These are phyloP conservation scores for Coemansia sp. DNA, from an alignment of 192 early-diverging fungal genomes.

Conservation along the genomic window DNA sequence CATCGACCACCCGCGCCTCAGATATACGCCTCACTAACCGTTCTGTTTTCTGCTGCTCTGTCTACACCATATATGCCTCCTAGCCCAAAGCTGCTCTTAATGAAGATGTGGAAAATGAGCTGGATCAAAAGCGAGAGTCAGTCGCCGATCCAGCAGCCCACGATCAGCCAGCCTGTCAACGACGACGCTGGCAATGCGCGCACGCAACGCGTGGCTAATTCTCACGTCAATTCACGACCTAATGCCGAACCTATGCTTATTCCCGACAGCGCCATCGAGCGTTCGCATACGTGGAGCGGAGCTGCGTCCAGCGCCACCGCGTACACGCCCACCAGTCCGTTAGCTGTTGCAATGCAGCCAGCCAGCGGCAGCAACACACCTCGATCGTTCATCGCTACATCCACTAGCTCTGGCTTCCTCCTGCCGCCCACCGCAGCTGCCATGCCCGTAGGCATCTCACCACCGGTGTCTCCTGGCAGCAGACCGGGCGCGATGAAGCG, in stretches of 20 bases:
- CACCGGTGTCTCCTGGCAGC: background rate
- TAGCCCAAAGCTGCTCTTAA: constrained; percentile 31
- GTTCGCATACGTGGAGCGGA: constrained; percentile 21
- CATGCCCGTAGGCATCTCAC: constrained; percentile 4
- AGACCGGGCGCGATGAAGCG: constrained; percentile 28
- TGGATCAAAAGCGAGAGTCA: constrained; percentile 29
- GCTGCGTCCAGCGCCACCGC: constrained; percentile 13
- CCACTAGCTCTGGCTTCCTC: background rate
- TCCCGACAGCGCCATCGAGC: constrained; percentile 9
- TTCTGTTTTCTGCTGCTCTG: constrained; percentile 7
- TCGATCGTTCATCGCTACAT: constrained; percentile 25
- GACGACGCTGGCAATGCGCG: background rate
- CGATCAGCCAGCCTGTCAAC: constrained; percentile 1
- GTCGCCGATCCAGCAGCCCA: constrained; percentile 10
- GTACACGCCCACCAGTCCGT: constrained; percentile 41
- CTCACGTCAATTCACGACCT: no score
- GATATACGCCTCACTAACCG: background rate
- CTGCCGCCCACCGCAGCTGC: background rate
- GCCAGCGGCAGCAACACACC: constrained; percentile 7
- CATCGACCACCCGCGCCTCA: background rate
- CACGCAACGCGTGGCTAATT: background rate
- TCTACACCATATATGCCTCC: constrained; percentile 25
- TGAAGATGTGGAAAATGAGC: constrained; percentile 53
- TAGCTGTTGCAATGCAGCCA: constrained; percentile 21
- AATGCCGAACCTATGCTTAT: background rate